These are phyloP conservation scores for Anthracocystis setariae DNA, from an alignment of 1,284 basidiomycete genomes.

Conservation along the genomic window DNA sequence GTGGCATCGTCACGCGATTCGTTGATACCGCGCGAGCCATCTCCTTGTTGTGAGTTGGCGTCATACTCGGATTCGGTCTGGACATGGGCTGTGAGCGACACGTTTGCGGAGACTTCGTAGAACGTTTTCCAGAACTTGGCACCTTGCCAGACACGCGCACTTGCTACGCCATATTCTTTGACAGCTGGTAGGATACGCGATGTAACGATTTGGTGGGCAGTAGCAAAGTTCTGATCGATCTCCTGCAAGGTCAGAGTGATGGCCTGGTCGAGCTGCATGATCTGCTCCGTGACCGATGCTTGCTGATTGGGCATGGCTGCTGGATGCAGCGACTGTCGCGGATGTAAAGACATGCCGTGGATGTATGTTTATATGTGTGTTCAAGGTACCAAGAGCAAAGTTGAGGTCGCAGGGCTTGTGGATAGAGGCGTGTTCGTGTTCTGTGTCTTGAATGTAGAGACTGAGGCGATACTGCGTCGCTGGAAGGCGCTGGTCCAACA, in stretches of 20 bases:
- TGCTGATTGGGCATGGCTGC: slow-evolving; percentile 40
- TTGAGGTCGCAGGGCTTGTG: background rate
- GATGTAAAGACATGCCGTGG: slow-evolving; percentile 37
- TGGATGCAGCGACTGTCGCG: slow-evolving; percentile 49
- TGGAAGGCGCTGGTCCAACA: background rate
- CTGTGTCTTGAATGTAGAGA: background rate
- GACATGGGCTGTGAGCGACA: slow-evolving; percentile 72
- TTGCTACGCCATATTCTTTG: slow-evolving; percentile 85
- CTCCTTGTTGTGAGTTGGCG: slow-evolving; percentile 40
- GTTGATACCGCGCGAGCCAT: slow-evolving; percentile 30
- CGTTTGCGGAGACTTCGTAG: slow-evolving; percentile 88
- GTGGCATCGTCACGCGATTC: slow-evolving; percentile 33
- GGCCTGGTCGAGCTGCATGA: slow-evolving; percentile 93
- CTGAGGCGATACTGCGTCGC: background rate
- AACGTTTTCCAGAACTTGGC: slow-evolving; percentile 97
- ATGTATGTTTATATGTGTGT: background rate
- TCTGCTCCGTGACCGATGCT: slow-evolving; percentile 78
- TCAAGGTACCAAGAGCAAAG: background rate
- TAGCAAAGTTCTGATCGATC: slow-evolving; percentile 91
- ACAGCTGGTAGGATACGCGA: slow-evolving; percentile 84
- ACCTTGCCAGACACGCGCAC: slow-evolving; percentile 85
- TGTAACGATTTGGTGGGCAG: slow-evolving; percentile 85
- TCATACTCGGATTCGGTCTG: slow-evolving; percentile 41
- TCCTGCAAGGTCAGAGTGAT: slow-evolving; percentile 84
- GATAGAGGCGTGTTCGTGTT: background rate